Evolutionary conservation across 1,284 basidiomycete genomes (phyloP).

Genomic region (Ustilago vetiveriae): DNA sequence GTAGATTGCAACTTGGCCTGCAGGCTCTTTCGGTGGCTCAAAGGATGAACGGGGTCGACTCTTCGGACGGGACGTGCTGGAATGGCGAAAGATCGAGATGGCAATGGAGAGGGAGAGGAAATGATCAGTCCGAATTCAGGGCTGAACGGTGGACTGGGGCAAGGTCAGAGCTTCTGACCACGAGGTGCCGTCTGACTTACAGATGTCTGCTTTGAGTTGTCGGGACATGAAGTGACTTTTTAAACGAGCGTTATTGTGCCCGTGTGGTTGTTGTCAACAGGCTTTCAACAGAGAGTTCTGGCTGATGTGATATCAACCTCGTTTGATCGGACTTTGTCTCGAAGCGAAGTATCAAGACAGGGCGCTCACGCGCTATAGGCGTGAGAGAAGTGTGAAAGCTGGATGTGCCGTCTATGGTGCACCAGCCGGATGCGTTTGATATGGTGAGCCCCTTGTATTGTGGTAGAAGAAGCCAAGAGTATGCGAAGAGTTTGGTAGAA

Average conservation of each 20-base stretch:
- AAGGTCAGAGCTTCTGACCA: neutral
- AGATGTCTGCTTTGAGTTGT: conserved; percentile 34
- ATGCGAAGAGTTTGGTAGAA: conserved; percentile 50
- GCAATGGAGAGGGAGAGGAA: neutral
- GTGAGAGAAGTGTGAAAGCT: neutral
- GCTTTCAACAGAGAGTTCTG: no score
- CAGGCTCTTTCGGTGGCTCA: conserved; percentile 41
- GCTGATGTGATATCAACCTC: neutral
- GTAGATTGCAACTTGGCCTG: conserved; percentile 38
- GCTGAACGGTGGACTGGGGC: no score
- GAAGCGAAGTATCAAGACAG: conserved; percentile 1
- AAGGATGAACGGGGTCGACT: conserved; percentile 23
- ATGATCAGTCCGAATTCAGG: conserved; percentile 7
- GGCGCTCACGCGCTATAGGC: conserved; percentile 13
- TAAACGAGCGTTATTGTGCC: conserved; percentile 20
- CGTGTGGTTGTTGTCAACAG: conserved; percentile 6
- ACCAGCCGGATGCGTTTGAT: conserved; percentile 12
- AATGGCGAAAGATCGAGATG: neutral
- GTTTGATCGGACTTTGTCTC: no score
- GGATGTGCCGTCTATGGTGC: conserved; percentile 27
- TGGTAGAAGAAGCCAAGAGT: conserved; percentile 51
- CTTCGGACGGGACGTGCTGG: conserved; percentile 40
- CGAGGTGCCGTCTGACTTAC: conserved; percentile 25
- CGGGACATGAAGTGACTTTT: conserved; percentile 43
- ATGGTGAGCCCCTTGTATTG: conserved; percentile 30